phyloP scores from a whole-genome alignment of 2,329 filamentous ascomycete species.

The Didymosphaeria variabile region DNA sequence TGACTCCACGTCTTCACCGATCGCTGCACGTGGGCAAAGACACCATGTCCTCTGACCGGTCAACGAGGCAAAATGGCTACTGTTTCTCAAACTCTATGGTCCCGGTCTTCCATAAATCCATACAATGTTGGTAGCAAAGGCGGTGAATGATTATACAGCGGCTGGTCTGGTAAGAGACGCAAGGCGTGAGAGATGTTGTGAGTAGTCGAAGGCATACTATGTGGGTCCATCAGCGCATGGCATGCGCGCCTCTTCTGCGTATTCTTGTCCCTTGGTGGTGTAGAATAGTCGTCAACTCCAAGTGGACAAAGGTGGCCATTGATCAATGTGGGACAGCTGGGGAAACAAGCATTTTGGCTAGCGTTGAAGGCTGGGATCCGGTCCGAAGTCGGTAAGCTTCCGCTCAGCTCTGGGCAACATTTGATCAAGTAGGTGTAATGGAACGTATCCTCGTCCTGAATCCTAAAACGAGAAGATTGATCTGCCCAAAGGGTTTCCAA shows the following conservation, averaged over 20 bases:
- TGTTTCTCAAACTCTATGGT: neutral
- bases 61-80: conserved; percentile 10
- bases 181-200: neutral
- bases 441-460: neutral
- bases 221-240: conserved; percentile 5
- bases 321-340: conserved; percentile 1
- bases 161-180: conserved; percentile 15
- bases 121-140: conserved; percentile 7
- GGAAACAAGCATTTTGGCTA: conserved; percentile 8
- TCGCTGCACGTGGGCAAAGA: conserved; percentile 10
- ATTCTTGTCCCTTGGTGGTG: neutral
- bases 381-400: neutral
- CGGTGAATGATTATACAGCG: conserved; percentile 14
- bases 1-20: conserved; percentile 16
- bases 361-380: neutral
- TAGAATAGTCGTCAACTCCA: neutral
- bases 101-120: neutral
- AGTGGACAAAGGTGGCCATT: neutral
- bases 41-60: conserved; percentile 14
- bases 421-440: neutral
- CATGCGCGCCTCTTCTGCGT: neutral
- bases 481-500: neutral
- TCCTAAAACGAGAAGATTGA: neutral
- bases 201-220: neutral
- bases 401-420: neutral